Evolutionary conservation across 768 basidiomycete species (phyloP), one percentile per base, ranked within the genome.

Genomic region (Tricholoma bakamatsutake): DNA sequence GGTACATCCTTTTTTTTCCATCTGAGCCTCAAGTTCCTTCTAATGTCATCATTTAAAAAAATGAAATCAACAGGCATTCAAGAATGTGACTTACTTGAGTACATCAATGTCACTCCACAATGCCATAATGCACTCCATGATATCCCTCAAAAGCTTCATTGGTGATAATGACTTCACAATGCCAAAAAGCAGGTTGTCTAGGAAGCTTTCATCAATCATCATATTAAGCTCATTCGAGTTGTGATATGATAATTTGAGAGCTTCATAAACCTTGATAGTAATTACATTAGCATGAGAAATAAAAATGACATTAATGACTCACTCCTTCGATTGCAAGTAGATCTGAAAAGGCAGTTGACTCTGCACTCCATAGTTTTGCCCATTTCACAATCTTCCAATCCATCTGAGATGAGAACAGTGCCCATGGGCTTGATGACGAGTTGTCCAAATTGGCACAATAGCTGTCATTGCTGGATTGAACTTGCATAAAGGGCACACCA

Each of bases 311-410:
- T 3, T 1, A 52, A 11, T 13, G 28, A 68, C 71, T 52, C 59
- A 75, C 73, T 3, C 68, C 74, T 2, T 71, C 62, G 53, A 80
- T 78, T 1, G 39, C 56, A 6, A 79, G 60, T 0, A 79, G 54
- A 1, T 77, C 73, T 0, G 69, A 60, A 18, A 77, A 62, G 4
- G 75, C 73, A 0, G 71, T 73, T 0, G 73, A 72, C 2, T 71
- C 64, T 0, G 68, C 56, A 0, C 73, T 71, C 0, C 62, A 58
- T 1, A 70, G 48, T 55, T 75, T 77, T 4, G 71, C 74, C 75
- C 76, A 76, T 15, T 55, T 51, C 1, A 69, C 75, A 42, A 78
- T 27, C 48, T 73, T 70, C 72, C 72, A 78, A 34, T 76, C 73
- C 1, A 73, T 28, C 17, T 68, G 28, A 0, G 70, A 73, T 0